A percentile compares a stretch with the other conserved stretches of the same genome.
These are phyloP conservation scores for Kwoniella pini DNA, from an alignment of 768 basidiomycete genomes.

Conservation along the genomic window DNA sequence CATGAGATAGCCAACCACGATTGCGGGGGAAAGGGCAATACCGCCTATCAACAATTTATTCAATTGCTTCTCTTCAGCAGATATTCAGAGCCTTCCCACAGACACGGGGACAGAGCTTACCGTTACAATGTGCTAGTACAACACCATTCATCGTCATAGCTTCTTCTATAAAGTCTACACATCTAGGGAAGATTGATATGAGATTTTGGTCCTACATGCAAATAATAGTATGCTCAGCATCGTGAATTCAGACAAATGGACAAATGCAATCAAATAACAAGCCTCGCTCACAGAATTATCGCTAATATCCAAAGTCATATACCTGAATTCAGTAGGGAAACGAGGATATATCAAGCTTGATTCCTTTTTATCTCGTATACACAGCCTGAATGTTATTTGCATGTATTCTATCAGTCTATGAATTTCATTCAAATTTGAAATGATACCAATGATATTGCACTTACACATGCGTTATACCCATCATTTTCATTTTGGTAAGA, in stretches of 20 bases:
- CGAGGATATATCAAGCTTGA: constrained; percentile 48
- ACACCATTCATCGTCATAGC: constrained; percentile 45
- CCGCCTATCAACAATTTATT: constrained; percentile 39
- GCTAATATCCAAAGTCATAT: constrained; percentile 53
- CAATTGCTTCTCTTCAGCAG: background rate
- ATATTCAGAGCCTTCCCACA: background rate
- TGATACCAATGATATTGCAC: too few species aligned
- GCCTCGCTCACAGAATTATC: constrained; percentile 45
- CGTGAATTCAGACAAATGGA: too few species aligned
- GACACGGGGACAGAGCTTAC: constrained; percentile 16
- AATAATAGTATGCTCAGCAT: background rate
- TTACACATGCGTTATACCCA: constrained; percentile 54
- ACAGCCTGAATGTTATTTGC: too few species aligned
- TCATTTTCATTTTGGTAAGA: constrained; percentile 29
- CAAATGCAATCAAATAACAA: too few species aligned
- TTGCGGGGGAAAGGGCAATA: constrained; percentile 50
- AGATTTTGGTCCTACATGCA: constrained; percentile 51
- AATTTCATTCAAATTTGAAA: too few species aligned
- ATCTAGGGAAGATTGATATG: constrained; percentile 49
- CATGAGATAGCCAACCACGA: constrained; percentile 55
- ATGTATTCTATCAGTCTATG: too few species aligned
- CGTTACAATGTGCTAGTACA: constrained; percentile 54
- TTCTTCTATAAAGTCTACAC: constrained; percentile 44
- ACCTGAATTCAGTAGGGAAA: constrained; percentile 49
- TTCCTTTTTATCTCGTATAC: constrained; percentile 50